These are phyloP conservation scores for Wickerhamomyces chambardii DNA, from an alignment of 805 yeast genomes.

Conservation along the genomic window DNA sequence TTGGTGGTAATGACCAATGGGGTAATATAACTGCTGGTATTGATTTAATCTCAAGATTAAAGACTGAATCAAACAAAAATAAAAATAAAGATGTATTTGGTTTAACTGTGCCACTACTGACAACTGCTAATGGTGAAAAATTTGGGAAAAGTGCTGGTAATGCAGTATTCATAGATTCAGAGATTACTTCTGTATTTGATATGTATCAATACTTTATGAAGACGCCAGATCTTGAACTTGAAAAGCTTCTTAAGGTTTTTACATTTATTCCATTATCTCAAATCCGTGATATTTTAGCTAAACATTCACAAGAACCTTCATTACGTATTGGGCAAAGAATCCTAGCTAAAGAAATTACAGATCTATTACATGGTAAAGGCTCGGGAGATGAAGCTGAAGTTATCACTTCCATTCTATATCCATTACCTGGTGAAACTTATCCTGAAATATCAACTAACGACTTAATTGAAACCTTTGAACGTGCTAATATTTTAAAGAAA, in stretches of 20 bases:
- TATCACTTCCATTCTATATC: conserved; percentile 61
- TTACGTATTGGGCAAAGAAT: conserved; percentile 63
- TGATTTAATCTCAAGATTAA: conserved; percentile 67
- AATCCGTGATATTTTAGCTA: conserved; percentile 41
- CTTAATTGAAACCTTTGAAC: conserved; percentile 44
- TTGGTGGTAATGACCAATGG: conserved; percentile 98
- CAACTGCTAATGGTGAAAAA: conserved; percentile 85
- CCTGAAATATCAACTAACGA: conserved; percentile 37
- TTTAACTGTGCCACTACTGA: conserved; percentile 80
- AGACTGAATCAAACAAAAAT: conserved; percentile 12
- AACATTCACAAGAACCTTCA: conserved; percentile 54
- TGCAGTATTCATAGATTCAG: conserved; percentile 78
- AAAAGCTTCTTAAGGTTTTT: conserved; percentile 59
- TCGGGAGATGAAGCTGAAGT: conserved; percentile 59
- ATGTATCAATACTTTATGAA: conserved; percentile 82
- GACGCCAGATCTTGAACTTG: conserved; percentile 69
- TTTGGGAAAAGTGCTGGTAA: conserved; percentile 97
- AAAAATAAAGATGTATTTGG: conserved; percentile 39
- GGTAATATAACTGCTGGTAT: conserved; percentile 96
- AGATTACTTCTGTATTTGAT: conserved; percentile 71
- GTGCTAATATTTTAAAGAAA: conserved; percentile 43
- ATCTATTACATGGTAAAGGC: conserved; percentile 79
- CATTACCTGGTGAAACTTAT: conserved; percentile 40
- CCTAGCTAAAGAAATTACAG: conserved; percentile 80
- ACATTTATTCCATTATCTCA: conserved; percentile 64